A percentile compares a stretch with the other conserved stretches of the same genome.
Evolutionary conservation across 2,329 filamentous ascomycete genomes (phyloP).

Genomic region (Corynespora cassiicola): DNA sequence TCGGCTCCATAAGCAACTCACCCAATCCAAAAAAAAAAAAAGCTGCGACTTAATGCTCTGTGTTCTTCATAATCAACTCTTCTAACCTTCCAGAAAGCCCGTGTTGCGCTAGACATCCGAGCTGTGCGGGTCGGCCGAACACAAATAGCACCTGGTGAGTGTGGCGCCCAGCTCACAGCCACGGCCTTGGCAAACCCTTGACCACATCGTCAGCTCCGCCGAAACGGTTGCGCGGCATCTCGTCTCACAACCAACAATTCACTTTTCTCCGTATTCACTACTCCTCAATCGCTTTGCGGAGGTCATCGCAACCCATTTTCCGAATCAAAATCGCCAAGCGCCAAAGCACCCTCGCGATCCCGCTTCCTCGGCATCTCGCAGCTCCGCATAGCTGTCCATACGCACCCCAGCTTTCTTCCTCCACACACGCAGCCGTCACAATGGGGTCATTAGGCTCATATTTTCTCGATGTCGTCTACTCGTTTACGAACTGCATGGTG

Average conservation of each 20-base stretch:
- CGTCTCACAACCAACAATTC: constrained; percentile 23
- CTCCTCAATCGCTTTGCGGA: constrained; percentile 4
- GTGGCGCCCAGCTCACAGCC: constrained; percentile 23
- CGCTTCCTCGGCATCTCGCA: constrained; percentile 12
- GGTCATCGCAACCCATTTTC: neutral
- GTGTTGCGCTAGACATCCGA: too few relatives aligned
- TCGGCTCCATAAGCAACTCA: too few relatives aligned
- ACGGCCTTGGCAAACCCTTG: constrained; percentile 24
- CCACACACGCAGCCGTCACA: constrained; percentile 10
- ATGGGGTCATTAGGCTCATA: constrained; percentile 58
- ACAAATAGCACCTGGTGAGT: too few relatives aligned
- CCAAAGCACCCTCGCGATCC: constrained; percentile 10
- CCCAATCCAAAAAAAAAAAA: too few relatives aligned
- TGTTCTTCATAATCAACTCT: too few relatives aligned
- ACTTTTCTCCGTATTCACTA: neutral
- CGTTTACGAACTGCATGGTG: constrained; percentile 91
- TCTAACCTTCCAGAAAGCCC: too few relatives aligned
- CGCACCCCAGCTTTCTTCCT: neutral
- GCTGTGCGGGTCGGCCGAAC: too few relatives aligned
- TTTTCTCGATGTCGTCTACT: constrained; percentile 87
- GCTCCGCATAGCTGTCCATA: constrained; percentile 14
- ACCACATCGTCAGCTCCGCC: constrained; percentile 29
- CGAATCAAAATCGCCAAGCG: neutral
- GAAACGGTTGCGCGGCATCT: constrained; percentile 16
- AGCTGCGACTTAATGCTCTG: too few relatives aligned